phyloP scores from a whole-genome alignment of 495 filamentous ascomycete species.

The Penicillium cinerascens region DNA sequence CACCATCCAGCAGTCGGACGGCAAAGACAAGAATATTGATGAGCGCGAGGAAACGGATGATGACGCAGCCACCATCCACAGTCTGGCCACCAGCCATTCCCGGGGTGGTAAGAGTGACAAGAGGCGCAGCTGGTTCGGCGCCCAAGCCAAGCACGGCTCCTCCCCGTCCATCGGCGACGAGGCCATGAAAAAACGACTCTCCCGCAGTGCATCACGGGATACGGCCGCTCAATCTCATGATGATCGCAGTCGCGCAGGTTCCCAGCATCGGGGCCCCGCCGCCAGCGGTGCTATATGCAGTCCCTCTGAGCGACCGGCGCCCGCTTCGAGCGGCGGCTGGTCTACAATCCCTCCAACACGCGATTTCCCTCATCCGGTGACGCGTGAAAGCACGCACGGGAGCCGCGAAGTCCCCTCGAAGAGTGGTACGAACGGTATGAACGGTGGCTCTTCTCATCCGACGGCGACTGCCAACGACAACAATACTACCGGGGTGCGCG shows the following conservation, averaged over 20 bases:
- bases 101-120: slow-evolving; percentile 36
- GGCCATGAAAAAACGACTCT: slow-evolving; percentile 26
- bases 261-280: slow-evolving; percentile 26
- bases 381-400: slow-evolving; percentile 28
- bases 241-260: slow-evolving; percentile 29
- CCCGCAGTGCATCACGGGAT: slow-evolving; percentile 32
- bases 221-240: slow-evolving; percentile 33
- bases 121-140: slow-evolving; percentile 43
- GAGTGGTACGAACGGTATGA: background rate
- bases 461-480: background rate
- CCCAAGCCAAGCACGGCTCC: slow-evolving; percentile 37
- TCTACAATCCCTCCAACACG: slow-evolving; percentile 37
- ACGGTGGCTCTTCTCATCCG: background rate
- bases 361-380: slow-evolving; percentile 38
- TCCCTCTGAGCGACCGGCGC: slow-evolving; percentile 20
- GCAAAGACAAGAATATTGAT: slow-evolving; percentile 21
- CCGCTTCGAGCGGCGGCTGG: slow-evolving; percentile 34
- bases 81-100: slow-evolving; percentile 39
- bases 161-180: slow-evolving; percentile 36
- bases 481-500: slow-evolving; percentile 28
- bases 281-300: slow-evolving; percentile 12
- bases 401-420: slow-evolving; percentile 10
- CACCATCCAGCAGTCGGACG: slow-evolving; percentile 28
- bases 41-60: slow-evolving; percentile 34
- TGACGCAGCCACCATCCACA: slow-evolving; percentile 44